Evolutionary conservation across 768 basidiomycete genomes (phyloP), one percentile per base, ranked within the genome.

Genomic region (Mycena kentingensis): DNA sequence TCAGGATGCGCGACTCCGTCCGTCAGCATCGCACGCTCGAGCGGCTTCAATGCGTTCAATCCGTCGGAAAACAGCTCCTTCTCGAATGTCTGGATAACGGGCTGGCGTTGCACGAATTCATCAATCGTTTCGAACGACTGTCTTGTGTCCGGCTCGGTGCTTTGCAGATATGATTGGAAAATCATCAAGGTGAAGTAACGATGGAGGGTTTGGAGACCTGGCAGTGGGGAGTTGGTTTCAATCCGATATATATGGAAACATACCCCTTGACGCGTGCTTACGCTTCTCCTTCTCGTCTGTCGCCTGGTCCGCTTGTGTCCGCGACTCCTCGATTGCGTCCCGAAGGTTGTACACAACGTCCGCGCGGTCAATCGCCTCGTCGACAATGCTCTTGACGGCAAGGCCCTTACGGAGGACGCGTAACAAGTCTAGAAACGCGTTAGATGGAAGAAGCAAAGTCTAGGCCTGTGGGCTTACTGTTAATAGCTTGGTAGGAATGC

Each of bases 61-160:
- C 87, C 87, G n/a, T 93, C 88, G 16, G 78, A 78, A 36, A 84
- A 70, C 38, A 99, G 78, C 56, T 98, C 97, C 54, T 90, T 93
- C 72, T 94, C 85, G 54, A 98, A 95, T 0, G 97, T 99, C 67
- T 88, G 88, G 72, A 98, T 93, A 13, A 98, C 93, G 58, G 96
- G 97, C 37, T 90, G 77, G 57, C 82, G 81, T 64, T 87, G 82
- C 26, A 98, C 87, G 60, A 88, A 98, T 4, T 78, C 78, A 63
- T 92, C 92, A 44, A 98, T 87, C 1, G 78, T 83, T 54, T 88
- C 85, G 52, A 88, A 82, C 3, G 84, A 83, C 39, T 79, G 69
- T 71, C 88, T 78, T 0, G 90, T 93, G 63, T 96, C 90, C 0
- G 92, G 88, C 56, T 84, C 79, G 0, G 79, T 88, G 1, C 88